Conservation (phyloP, 2,329 filamentous ascomycete genomes). For the Periconia sp. region DNA sequence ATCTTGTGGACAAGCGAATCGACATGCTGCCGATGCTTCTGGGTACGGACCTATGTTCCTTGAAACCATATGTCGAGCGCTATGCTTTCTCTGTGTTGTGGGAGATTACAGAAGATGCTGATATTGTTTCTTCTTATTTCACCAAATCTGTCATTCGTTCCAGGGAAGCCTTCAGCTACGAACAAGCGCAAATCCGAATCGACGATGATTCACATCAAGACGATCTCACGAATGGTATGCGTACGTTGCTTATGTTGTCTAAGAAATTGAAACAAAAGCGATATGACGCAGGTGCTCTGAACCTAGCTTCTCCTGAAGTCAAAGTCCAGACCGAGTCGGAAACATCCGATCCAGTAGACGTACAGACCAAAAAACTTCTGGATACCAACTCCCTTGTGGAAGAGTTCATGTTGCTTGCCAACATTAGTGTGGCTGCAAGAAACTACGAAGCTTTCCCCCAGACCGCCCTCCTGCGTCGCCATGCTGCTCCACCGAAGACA, state of each 20-base stretch:
- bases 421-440: conserved; percentile 87
- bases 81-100: conserved; percentile 59
- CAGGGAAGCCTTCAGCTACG: conserved; percentile 95
- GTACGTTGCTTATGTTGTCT: conserved; percentile 81
- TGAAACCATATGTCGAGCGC: conserved; percentile 95
- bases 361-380: conserved; percentile 91
- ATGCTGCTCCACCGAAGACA: conserved; percentile 87
- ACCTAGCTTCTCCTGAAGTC: conserved; percentile 96
- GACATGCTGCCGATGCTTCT: conserved; percentile 98
- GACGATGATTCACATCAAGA: conserved; percentile 87
- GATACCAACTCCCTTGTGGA: conserved; percentile 98
- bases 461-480: conserved; percentile 88
- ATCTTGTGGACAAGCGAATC: conserved; percentile 97
- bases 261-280: conserved; percentile 93
- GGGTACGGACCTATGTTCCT: conserved; percentile 91
- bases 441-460: conserved; percentile 93
- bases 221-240: conserved; percentile 86
- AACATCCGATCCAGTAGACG: conserved; percentile 91
- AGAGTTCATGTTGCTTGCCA: conserved; percentile 99
- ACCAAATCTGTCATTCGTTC: conserved; percentile 98
- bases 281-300: conserved; percentile 89
- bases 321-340: conserved; percentile 94
- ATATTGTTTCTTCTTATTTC: conserved; percentile 83
- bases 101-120: conserved; percentile 84
- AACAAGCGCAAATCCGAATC: conserved; percentile 90